Evolutionary conservation across 2,329 filamentous ascomycete genomes (phyloP), one percentile per base, ranked within the genome.

Genomic region (Leptographium flavum): DNA sequence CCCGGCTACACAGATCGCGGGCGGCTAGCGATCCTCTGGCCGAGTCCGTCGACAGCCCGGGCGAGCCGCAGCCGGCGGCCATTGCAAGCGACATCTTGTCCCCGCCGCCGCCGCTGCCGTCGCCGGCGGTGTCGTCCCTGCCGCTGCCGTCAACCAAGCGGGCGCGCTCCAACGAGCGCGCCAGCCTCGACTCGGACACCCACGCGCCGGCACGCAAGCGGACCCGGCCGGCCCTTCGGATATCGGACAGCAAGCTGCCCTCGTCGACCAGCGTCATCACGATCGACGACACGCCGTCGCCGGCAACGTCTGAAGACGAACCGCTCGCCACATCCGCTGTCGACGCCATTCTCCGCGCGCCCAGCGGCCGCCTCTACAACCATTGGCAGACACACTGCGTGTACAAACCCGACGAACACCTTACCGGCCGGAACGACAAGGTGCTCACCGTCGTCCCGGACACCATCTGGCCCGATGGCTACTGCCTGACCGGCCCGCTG

Each of bases 381-480:
- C 41, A 30, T 6, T 40, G 40, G 40, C 33, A 4, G 17, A 1
- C 9, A 17, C 4, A 22, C 17, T 17, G 19, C 2, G 8, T n/a
- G n/a, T n/a, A n/a, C n/a, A n/a, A n/a, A n/a, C n/a, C n/a, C n/a
- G n/a, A n/a, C n/a, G n/a, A n/a, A n/a, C n/a, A n/a, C n/a, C n/a
- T n/a, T n/a, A n/a, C n/a, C n/a, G n/a, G n/a, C n/a, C n/a, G n/a
- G n/a, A n/a, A n/a, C n/a, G n/a, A n/a, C n/a, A n/a, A n/a, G n/a
- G n/a, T n/a, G n/a, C n/a, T n/a, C n/a, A n/a, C n/a, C n/a, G n/a
- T n/a, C n/a, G n/a, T n/a, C n/a, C n/a, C n/a, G n/a, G n/a, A n/a
- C n/a, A n/a, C n/a, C n/a, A n/a, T 49, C 4, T 21, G 49, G 19
- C 49, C 49, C 5, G 45, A 46, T 15, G 33, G 37, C 19, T 51